Percentiles rank a stretch among this genome's conserved stretches.
Conservation (phyloP, 2,329 filamentous ascomycete species). For the Cladophialophora immunda region DNA sequence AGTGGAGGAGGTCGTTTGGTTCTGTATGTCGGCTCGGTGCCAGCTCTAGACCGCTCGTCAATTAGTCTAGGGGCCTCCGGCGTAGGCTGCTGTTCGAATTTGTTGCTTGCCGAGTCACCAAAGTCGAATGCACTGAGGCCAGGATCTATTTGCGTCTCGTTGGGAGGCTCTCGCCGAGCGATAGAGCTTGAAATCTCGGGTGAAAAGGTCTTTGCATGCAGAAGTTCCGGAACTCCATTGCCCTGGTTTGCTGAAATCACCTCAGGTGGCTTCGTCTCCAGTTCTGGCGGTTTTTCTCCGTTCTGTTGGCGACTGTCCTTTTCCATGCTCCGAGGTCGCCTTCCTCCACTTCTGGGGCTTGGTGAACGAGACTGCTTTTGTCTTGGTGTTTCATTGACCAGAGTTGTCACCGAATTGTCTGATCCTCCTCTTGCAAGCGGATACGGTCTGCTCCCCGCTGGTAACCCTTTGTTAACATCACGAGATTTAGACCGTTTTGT, state of each 20-base stretch:
- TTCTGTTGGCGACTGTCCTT: slow-evolving; percentile 17
- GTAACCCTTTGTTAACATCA: slow-evolving; percentile 20
- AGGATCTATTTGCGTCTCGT: slow-evolving; percentile 4
- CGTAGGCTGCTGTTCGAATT: background rate
- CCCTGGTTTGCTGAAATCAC: background rate
- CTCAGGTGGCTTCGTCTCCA: background rate
- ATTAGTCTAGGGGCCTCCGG: slow-evolving; percentile 6
- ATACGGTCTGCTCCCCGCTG: slow-evolving; percentile 17
- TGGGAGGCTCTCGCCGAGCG: slow-evolving; percentile 12
- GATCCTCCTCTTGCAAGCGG: slow-evolving; percentile 30
- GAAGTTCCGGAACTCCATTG: background rate
- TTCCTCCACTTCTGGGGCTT: slow-evolving; percentile 24
- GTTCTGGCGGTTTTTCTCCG: background rate
- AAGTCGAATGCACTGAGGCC: slow-evolving; percentile 27
- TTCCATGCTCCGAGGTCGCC: slow-evolving; percentile 10
- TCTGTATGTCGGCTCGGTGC: slow-evolving; percentile 37
- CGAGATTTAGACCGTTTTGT: slow-evolving; percentile 38
- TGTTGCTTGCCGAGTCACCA: slow-evolving; percentile 12
- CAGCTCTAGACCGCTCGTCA: slow-evolving; percentile 23
- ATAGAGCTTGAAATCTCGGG: slow-evolving; percentile 11
- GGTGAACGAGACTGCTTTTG: slow-evolving; percentile 25
- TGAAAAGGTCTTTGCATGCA: background rate
- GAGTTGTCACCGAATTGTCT: slow-evolving; percentile 17
- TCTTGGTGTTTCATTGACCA: slow-evolving; percentile 3
- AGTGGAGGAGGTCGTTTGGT: slow-evolving; percentile 39